Evolutionary conservation across 129 eudicot genomes (phyloP), one percentile per base, ranked within the genome.

Genomic region (Artemisia annua): DNA sequence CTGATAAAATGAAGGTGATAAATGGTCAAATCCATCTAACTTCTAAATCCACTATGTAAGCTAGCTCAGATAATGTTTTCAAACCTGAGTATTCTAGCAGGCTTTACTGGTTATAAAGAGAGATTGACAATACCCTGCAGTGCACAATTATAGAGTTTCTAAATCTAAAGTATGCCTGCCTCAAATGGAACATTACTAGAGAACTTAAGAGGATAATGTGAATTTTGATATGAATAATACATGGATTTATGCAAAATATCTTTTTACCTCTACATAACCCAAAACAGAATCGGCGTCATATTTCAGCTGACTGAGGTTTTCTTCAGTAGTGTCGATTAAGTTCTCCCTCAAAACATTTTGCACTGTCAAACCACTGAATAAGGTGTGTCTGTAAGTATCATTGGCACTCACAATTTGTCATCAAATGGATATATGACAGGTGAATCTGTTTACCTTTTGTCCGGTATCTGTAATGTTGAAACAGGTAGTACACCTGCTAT

Each of bases 211-310:
- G 50, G 49, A 14, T 5, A 39, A 72, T 22, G 1, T 52, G 54
- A 66, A 43, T 55, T 71, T 71, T 10, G 46, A 58, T 15, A 46
- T 46, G 57, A 58, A 59, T 9, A 20, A 11, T n/a, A 24, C 1
- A 52, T 9, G 48, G 16, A 63, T 54, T 46, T 57, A 32, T 32
- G 53, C 54, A 6, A 4, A 64, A 56, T 53, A 73, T 49, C 12
- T 11, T 80, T 86, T 80, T 86, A 90, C 99, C 97, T 94, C 99
- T 16, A 94, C 53, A 70, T 94, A 94, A 52, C 93, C 96, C 91
- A 85, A 86, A 77, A 94, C 91, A 86, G 93, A 86, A 56, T 88
- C 91, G 1, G 91, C 93, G 35, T 90, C 86, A 76, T 90, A 94
- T 67, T 84, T 94, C 77, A 94, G 89, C 83, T 69, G 88, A 58